Evolutionary conservation across 345 rosid genomes (phyloP), one percentile per base, ranked within the genome.

Genomic region (Ailanthus altissimus): DNA sequence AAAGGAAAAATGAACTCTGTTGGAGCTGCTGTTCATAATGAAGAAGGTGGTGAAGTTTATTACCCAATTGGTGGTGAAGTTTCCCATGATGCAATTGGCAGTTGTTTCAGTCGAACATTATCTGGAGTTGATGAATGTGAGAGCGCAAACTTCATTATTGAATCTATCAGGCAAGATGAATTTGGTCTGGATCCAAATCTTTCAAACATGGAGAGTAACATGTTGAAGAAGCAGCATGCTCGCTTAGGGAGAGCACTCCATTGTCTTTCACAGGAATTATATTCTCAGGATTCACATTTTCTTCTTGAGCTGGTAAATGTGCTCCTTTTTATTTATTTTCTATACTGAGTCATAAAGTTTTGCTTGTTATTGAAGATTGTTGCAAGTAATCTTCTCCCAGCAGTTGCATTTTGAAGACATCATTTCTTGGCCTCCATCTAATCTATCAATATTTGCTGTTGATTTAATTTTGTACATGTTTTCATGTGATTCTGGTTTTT

Each of bases 171-270:
- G 85, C 87, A 75, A 76, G 94, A 88, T 67, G 99, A 93, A 81
- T 96, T 96, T 84, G 99, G 99, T 70, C 84, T 96, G 70, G 89
- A 86, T 84, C 82, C 88, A 60, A 82, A 76, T 84, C 86, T 90
- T 83, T 88, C 97, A 79, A 80, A 82, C 57, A 72, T 76, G 57
- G 98, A 96, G 84, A 90, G 81, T 79, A 83, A 74, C 84, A 85
- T 96, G 88, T 81, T 96, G 84, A 89, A 83, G 81, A 96, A 92
- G 86, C 99, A 96, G 80, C 99, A 96, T 85, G 98, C 97, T 86
- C 99, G 98, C 61, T 82, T 96, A 43, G 99, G 98, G 58, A 96
- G 99, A 88, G 98, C 99, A 73, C 97, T 96, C 54, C 94, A 96
- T 67, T 96, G 98, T 85, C 93, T 96, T 78, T 96, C 99, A 21